Conservation (phyloP, 139 green algal species). For the Spirogloea muscicola region DNA sequence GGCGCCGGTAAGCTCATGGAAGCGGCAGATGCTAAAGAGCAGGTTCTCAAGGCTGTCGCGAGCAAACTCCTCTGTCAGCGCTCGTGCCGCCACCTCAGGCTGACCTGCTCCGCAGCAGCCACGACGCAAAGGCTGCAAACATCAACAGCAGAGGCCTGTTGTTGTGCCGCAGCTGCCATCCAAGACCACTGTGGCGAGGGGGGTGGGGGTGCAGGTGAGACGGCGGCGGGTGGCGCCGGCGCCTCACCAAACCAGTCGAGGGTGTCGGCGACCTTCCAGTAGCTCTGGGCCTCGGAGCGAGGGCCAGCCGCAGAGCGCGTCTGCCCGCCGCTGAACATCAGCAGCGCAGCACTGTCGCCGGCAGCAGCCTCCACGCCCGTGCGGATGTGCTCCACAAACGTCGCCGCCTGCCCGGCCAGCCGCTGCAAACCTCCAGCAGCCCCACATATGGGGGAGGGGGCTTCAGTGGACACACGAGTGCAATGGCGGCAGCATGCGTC, state of each 20-base stretch:
- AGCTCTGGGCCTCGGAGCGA: constrained; percentile 44
- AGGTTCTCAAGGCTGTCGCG: constrained; percentile 92
- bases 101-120: constrained; percentile 3
- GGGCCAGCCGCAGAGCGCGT: constrained; percentile 40
- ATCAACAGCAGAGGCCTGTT: constrained; percentile 14
- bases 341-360: constrained; percentile 13
- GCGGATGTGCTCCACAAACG: constrained; percentile 81
- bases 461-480: no score
- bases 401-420: constrained; percentile 64
- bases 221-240: no score
- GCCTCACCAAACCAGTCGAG: constrained; percentile 46
- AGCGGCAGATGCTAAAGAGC: constrained; percentile 83
- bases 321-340: constrained; percentile 53
- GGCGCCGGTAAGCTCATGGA: constrained; percentile 66
- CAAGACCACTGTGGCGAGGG: no score
- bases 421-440: no score
- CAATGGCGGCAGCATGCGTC: no score
- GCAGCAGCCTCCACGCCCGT: constrained; percentile 69
- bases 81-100: constrained; percentile 17
- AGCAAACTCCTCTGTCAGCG: constrained; percentile 72
- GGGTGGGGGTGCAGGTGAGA: neutral
- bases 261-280: constrained; percentile 48
- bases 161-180: no score
- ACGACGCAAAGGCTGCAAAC: neutral
- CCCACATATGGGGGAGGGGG: no score